These are phyloP conservation scores for Erigeron canadensis DNA, from an alignment of 129 eudicot genomes.

Conservation along the genomic window DNA sequence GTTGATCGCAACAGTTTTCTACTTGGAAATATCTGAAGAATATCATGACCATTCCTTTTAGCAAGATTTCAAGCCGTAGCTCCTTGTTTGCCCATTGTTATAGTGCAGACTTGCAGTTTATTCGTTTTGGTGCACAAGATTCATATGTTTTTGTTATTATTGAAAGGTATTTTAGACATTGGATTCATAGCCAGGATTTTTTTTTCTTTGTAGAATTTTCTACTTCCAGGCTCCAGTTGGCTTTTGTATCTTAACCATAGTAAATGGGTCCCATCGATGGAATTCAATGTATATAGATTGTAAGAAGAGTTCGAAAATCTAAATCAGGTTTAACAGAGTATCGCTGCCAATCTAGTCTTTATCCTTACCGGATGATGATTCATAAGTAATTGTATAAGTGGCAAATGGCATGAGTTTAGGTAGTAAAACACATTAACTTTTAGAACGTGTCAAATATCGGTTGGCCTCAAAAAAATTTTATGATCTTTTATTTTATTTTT, in stretches of 20 bases:
- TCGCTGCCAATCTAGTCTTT: slow-evolving; percentile 9
- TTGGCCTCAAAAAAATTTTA: too few species aligned
- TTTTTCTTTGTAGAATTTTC: slow-evolving; percentile 23
- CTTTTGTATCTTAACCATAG: slow-evolving; percentile 18
- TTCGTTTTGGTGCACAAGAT: slow-evolving; percentile 10
- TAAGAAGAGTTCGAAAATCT: slow-evolving; percentile 22
- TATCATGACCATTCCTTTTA: not conserved
- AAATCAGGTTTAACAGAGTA: slow-evolving; percentile 25
- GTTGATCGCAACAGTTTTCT: slow-evolving; percentile 10
- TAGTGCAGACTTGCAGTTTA: not conserved
- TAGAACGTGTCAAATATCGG: too few species aligned
- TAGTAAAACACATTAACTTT: too few species aligned
- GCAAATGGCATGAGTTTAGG: not conserved
- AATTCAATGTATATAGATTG: slow-evolving; percentile 29
- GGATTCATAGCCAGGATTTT: not conserved
- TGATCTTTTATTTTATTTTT: too few species aligned
- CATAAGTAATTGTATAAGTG: not conserved
- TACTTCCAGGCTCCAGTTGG: slow-evolving; percentile 14
- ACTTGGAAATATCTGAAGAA: slow-evolving; percentile 7
- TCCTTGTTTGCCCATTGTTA: not conserved
- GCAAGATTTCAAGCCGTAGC: not conserved
- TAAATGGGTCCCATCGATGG: slow-evolving; percentile 21
- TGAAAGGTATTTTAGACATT: slow-evolving; percentile 13
- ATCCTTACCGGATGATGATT: not conserved
- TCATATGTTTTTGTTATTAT: slow-evolving; percentile 15